phyloP scores from a whole-genome alignment of 306 rosid species.

The Castanea crenata region DNA sequence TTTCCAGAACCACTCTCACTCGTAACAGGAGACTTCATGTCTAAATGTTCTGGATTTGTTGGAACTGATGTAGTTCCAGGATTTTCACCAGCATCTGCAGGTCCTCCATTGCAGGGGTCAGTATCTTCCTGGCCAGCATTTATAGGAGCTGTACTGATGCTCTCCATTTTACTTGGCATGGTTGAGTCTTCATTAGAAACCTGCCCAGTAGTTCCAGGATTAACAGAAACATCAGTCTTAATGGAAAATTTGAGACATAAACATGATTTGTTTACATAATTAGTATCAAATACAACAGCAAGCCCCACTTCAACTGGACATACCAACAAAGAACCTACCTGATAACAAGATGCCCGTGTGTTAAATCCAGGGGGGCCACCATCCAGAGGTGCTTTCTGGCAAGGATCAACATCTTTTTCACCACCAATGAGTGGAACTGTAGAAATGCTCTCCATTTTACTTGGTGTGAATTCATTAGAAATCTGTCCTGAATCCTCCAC shows the following conservation, averaged over 20 bases:
- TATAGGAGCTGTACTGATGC: conserved; percentile 9
- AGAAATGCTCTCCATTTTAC: conserved; percentile 30
- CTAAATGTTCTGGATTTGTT: background rate
- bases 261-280: conserved; percentile 34
- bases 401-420: conserved; percentile 27
- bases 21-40: conserved; percentile 5
- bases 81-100: conserved; percentile 18
- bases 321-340: conserved; percentile 30
- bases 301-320: conserved; percentile 22
- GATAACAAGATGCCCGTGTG: conserved; percentile 19
- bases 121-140: conserved; percentile 11
- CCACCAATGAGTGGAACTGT: conserved; percentile 25
- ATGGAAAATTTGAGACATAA: conserved; percentile 19
- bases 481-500: conserved; percentile 30
- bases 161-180: conserved; percentile 3
- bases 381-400: conserved; percentile 27
- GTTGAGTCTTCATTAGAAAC: background rate
- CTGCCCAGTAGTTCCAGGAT: conserved; percentile 14
- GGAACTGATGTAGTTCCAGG: conserved; percentile 11
- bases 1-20: background rate
- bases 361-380: conserved; percentile 22
- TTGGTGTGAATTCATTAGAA: conserved; percentile 21
- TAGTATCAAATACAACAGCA: conserved; percentile 22
- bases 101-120: conserved; percentile 7
- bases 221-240: conserved; percentile 21